phyloP scores from a whole-genome alignment of 371 early-diverging fungal genomes.

The Mucor racemosus region DNA sequence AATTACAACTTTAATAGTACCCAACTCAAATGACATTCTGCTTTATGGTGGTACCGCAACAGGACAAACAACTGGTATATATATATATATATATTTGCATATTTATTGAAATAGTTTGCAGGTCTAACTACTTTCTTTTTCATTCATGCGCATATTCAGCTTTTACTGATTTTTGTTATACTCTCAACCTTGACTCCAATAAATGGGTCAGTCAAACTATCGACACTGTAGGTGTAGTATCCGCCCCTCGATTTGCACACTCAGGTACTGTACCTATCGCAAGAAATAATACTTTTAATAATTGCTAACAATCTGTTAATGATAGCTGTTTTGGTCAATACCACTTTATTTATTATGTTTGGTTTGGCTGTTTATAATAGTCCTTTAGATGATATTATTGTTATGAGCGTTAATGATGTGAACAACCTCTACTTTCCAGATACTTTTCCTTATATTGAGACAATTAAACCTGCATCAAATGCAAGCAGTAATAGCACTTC shows the following conservation, averaged over 20 bases:
- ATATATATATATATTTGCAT: not conserved
- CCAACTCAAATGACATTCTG: conserved; percentile 17
- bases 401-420: conserved; percentile 5
- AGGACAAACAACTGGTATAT: not conserved
- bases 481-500: not conserved
- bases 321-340: conserved; percentile 13
- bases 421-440: conserved; percentile 12
- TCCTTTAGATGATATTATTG: conserved; percentile 8
- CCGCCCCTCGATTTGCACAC: conserved; percentile 10
- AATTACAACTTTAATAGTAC: conserved; percentile 3
- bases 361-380: conserved; percentile 8
- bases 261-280: not conserved
- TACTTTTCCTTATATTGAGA: conserved; percentile 12
- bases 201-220: conserved; percentile 9
- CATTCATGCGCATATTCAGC: not conserved
- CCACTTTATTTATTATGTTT: conserved; percentile 10
- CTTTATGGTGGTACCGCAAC: conserved; percentile 12
- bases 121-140: not conserved
- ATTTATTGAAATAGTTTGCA: not conserved
- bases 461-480: not conserved
- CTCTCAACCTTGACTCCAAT: conserved; percentile 4
- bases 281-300: not conserved
- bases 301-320: not conserved
- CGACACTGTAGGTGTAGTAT: not conserved
- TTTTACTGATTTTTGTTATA: conserved; percentile 17